A percentile compares a stretch with the other conserved stretches of the same genome.
Evolutionary conservation across 2,329 filamentous ascomycete genomes (phyloP).

Genomic region (Teratosphaeria pseudoeucalypti): DNA sequence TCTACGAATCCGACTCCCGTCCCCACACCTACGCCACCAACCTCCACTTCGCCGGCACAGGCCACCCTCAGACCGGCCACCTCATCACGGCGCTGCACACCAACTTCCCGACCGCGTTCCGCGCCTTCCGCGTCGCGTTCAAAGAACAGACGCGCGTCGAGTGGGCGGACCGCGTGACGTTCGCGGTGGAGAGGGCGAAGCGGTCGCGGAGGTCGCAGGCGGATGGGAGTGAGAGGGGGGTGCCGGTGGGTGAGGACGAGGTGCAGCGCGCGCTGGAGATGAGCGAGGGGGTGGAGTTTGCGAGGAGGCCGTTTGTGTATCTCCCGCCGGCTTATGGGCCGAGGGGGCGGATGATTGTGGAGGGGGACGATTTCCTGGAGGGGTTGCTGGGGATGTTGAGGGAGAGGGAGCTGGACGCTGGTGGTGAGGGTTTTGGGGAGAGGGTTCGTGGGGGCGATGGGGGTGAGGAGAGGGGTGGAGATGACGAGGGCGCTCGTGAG

Average conservation of each 20-base stretch:
- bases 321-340: slow-evolving; percentile 12
- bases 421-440: not conserved
- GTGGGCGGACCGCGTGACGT: slow-evolving; percentile 32
- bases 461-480: not conserved
- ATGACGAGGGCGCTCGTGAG: too few species aligned
- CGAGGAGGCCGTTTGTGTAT: slow-evolving; percentile 10
- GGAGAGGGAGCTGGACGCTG: not conserved
- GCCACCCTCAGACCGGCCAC: slow-evolving; percentile 8
- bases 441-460: not conserved
- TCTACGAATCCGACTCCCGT: slow-evolving; percentile 54
- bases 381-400: not conserved
- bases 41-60: slow-evolving; percentile 20
- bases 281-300: slow-evolving; percentile 2
- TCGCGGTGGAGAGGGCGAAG: slow-evolving; percentile 9
- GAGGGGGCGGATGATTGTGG: slow-evolving; percentile 9
- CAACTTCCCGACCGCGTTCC: slow-evolving; percentile 25
- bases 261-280: not conserved
- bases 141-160: slow-evolving; percentile 28
- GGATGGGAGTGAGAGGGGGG: not conserved
- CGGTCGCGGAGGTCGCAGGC: not conserved
- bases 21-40: slow-evolving; percentile 54
- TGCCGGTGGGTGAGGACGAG: not conserved
- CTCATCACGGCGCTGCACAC: slow-evolving; percentile 24
- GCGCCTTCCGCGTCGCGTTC: slow-evolving; percentile 31
- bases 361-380: not conserved